Percentiles rank a stretch among this genome's conserved stretches.
phyloP scores from a whole-genome alignment of 2,329 filamentous ascomycete species.

The Phialophora chinensis region DNA sequence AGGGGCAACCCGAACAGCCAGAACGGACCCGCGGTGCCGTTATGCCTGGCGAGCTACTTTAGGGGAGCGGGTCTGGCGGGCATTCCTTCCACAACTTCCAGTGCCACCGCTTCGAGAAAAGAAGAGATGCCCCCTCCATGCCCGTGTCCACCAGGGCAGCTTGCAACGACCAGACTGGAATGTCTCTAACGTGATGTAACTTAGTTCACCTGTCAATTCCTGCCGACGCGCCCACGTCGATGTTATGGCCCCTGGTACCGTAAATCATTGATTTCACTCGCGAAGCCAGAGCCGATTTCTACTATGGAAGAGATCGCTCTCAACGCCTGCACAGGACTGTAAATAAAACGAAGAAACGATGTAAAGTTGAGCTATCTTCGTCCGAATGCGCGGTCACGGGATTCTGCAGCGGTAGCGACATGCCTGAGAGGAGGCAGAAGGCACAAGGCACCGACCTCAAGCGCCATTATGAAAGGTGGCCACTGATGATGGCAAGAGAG shows the following conservation, averaged over 20 bases:
- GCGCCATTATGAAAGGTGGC: slow-evolving; percentile 11
- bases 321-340: not conserved
- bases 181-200: slow-evolving; percentile 17
- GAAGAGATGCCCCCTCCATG: slow-evolving; percentile 11
- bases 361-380: not conserved
- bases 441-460: slow-evolving; percentile 6
- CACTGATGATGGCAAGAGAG: not conserved
- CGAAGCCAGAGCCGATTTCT: slow-evolving; percentile 7
- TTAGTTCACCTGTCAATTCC: slow-evolving; percentile 18
- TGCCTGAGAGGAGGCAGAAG: slow-evolving; percentile 2
- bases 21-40: slow-evolving; percentile 14
- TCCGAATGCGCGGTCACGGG: slow-evolving; percentile 5
- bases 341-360: not conserved
- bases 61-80: slow-evolving; percentile 6
- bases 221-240: slow-evolving; percentile 15
- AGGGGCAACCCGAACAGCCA: slow-evolving; percentile 16
- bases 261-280: slow-evolving; percentile 1
- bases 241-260: slow-evolving; percentile 6
- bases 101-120: slow-evolving; percentile 23
- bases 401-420: not conserved
- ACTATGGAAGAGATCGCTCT: not conserved
- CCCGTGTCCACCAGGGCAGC: slow-evolving; percentile 15
- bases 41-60: slow-evolving; percentile 10
- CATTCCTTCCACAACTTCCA: slow-evolving; percentile 1
- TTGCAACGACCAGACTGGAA: slow-evolving; percentile 16